Evolutionary conservation across 2,329 filamentous ascomycete genomes (phyloP).

Genomic region (Rhinocladiella similis): DNA sequence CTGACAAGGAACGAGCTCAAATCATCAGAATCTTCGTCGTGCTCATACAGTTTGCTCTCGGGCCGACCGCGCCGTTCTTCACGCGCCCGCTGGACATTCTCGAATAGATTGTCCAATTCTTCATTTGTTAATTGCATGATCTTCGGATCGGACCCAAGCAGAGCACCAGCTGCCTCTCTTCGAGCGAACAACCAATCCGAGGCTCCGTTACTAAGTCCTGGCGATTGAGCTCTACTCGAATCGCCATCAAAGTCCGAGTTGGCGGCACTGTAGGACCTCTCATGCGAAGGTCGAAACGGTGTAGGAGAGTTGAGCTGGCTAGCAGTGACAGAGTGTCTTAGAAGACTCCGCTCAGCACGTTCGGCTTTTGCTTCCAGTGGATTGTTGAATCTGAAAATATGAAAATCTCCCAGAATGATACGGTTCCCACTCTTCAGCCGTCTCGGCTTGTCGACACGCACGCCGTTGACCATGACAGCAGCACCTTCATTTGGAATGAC

Average conservation of each 20-base stretch:
- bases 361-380: conserved; percentile 94
- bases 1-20: conserved; percentile 81
- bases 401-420: conserved; percentile 95
- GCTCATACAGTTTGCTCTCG: conserved; percentile 54
- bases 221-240: conserved; percentile 77
- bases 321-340: conserved; percentile 76
- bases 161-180: conserved; percentile 86
- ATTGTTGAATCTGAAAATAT: conserved; percentile 98
- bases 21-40: conserved; percentile 85
- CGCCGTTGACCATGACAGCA: conserved; percentile 96
- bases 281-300: conserved; percentile 66
- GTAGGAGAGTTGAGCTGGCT: conserved; percentile 66
- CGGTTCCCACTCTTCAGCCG: conserved; percentile 88
- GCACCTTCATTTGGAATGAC: conserved; percentile 87
- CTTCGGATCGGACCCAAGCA: conserved; percentile 87
- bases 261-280: conserved; percentile 75
- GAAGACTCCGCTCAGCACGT: conserved; percentile 74
- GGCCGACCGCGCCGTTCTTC: conserved; percentile 74
- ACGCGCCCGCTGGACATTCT: conserved; percentile 86
- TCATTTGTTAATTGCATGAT: conserved; percentile 89
- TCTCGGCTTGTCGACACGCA: conserved; percentile 81
- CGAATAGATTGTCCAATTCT: conserved; percentile 88
- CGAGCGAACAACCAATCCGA: conserved; percentile 94
- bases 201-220: conserved; percentile 69
- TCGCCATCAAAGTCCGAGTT: conserved; percentile 73